Percentiles rank a stretch among this genome's conserved stretches.
phyloP scores from a whole-genome alignment of 2,329 filamentous ascomycete genomes.

The Talaromyces verruculosus region DNA sequence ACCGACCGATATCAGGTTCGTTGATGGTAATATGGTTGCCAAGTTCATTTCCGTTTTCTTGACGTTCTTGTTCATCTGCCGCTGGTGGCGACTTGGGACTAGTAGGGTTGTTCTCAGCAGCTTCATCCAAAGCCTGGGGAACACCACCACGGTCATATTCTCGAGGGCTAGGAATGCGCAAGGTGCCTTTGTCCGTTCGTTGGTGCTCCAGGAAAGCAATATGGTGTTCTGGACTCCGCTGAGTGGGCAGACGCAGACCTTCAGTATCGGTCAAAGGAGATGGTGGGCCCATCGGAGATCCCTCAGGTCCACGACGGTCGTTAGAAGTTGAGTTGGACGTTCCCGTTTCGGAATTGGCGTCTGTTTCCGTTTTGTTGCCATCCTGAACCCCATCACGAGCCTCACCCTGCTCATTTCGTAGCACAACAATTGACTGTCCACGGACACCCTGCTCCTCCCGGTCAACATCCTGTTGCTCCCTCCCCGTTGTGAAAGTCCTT shows the following conservation, averaged over 20 bases:
- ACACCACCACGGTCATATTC: conserved; percentile 82
- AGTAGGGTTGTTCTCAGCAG: conserved; percentile 33
- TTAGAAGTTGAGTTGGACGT: conserved; percentile 28
- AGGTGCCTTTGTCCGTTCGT: conserved; percentile 68
- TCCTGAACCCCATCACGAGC: conserved; percentile 27
- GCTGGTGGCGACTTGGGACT: conserved; percentile 29
- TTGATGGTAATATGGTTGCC: conserved; percentile 50
- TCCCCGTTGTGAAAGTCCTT: conserved; percentile 50
- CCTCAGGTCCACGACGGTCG: conserved; percentile 23
- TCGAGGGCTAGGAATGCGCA: conserved; percentile 87
- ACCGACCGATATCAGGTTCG: conserved; percentile 42
- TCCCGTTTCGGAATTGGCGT: conserved; percentile 29
- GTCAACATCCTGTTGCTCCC: conserved; percentile 39
- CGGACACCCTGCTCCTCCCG: conserved; percentile 42
- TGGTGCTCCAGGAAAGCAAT: conserved; percentile 87
- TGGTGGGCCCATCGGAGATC: conserved; percentile 17
- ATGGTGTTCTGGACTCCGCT: conserved; percentile 68
- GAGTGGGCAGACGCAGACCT: conserved; percentile 54
- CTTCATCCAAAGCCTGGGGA: conserved; percentile 59
- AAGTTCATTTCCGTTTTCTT: conserved; percentile 30
- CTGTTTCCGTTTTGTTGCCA: conserved; percentile 27
- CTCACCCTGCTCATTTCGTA: conserved; percentile 36
- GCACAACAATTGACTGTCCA: conserved; percentile 40
- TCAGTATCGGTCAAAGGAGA: conserved; percentile 55
- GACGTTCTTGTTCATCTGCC: conserved; percentile 25